Conservation (phyloP, 1,284 basidiomycete species). For the Chondrostereum purpureum region DNA sequence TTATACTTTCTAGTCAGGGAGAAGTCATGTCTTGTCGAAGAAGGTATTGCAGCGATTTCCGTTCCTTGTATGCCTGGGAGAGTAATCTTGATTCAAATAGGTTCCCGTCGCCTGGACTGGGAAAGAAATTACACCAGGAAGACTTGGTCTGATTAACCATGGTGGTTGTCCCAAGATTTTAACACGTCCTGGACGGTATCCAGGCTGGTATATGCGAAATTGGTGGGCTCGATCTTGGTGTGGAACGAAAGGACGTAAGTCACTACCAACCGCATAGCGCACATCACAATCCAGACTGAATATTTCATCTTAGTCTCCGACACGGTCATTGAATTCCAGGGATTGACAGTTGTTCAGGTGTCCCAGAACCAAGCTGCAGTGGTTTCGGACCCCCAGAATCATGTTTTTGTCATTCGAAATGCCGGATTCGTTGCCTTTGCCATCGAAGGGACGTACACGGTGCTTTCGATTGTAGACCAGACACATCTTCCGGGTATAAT, state of each 20-base stretch:
- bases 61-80: not conserved
- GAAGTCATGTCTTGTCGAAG: constrained; percentile 39
- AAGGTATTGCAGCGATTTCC: constrained; percentile 29
- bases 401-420: constrained; percentile 74
- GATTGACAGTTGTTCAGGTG: constrained; percentile 69
- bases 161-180: constrained; percentile 68
- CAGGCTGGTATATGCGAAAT: constrained; percentile 65
- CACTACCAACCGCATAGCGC: constrained; percentile 27
- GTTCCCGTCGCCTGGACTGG: constrained; percentile 63
- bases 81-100: constrained; percentile 24
- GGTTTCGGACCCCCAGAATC: constrained; percentile 74
- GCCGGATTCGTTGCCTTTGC: constrained; percentile 72
- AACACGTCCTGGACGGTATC: constrained; percentile 67
- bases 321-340: constrained; percentile 70
- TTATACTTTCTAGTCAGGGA: constrained; percentile 37
- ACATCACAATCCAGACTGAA: constrained; percentile 2
- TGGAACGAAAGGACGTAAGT: constrained; percentile 63
- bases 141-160: constrained; percentile 66
- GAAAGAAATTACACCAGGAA: constrained; percentile 58
- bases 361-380: constrained; percentile 51
- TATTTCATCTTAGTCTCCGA: constrained; percentile 51
- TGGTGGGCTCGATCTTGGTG: constrained; percentile 73
- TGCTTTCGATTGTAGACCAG: constrained; percentile 73
- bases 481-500: constrained; percentile 61
- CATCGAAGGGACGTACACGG: constrained; percentile 66